A percentile compares a stretch with the other conserved stretches of the same genome.
phyloP scores from a whole-genome alignment of 176 grass and related monocot genomes.

The Miscanthus lutarioriparius region DNA sequence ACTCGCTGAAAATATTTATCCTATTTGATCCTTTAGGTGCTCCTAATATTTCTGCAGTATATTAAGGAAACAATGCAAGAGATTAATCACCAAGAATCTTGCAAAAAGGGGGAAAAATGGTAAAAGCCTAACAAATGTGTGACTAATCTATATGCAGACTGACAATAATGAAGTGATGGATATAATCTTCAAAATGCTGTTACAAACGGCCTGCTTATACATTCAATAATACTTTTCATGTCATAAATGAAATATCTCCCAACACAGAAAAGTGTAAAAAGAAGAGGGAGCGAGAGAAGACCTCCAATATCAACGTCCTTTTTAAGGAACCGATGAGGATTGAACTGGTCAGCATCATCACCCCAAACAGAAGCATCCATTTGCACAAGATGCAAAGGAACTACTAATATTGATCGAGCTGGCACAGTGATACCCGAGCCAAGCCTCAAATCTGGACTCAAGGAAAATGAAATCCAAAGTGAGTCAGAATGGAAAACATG shows the following conservation, averaged over 20 bases:
- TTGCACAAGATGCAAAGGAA: slow-evolving; percentile 88
- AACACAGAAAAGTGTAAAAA: slow-evolving; percentile 13
- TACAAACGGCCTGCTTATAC: not conserved
- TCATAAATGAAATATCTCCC: not conserved
- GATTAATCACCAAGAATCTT: not conserved
- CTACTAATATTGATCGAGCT: slow-evolving; percentile 67
- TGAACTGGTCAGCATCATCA: slow-evolving; percentile 70
- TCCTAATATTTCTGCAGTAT: slow-evolving; percentile 41
- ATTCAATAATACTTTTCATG: not conserved
- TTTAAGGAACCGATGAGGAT: slow-evolving; percentile 66
- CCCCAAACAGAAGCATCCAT: slow-evolving; percentile 81
- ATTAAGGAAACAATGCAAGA: not conserved
- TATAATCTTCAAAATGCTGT: not conserved
- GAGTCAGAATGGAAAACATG: slow-evolving; percentile 6
- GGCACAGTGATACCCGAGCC: slow-evolving; percentile 60
- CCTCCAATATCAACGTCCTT: slow-evolving; percentile 50
- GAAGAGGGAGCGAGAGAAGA: not conserved
- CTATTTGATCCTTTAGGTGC: slow-evolving; percentile 28
- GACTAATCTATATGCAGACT: not conserved
- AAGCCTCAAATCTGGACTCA: slow-evolving; percentile 63
- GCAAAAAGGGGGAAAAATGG: not conserved
- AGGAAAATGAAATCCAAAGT: slow-evolving; percentile 30
- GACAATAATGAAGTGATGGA: not conserved
- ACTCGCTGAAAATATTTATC: slow-evolving; percentile 27
- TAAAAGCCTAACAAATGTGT: slow-evolving; percentile 9